These are phyloP conservation scores for Mimosa bimucronata DNA, from an alignment of 306 rosid species.

Conservation along the genomic window DNA sequence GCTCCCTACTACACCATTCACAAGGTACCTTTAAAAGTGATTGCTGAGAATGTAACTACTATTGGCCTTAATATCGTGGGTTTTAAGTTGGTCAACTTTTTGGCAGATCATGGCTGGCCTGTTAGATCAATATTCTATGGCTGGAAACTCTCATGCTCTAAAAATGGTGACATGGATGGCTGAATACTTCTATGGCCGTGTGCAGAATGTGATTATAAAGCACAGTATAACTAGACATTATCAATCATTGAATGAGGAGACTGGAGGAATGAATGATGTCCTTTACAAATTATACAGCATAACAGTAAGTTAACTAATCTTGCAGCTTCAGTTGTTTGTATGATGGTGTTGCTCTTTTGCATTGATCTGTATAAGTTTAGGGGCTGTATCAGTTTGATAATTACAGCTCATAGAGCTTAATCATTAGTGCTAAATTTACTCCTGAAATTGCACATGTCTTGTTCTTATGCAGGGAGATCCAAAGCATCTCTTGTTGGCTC, in stretches of 20 bases:
- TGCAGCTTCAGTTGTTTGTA: slow-evolving; percentile 24
- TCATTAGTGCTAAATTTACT: slow-evolving; percentile 23
- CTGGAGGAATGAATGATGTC: slow-evolving; percentile 99
- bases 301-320: slow-evolving; percentile 57
- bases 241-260: slow-evolving; percentile 70
- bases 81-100: slow-evolving; percentile 24
- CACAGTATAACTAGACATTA: slow-evolving; percentile 66
- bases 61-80: slow-evolving; percentile 22
- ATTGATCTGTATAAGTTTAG: not conserved
- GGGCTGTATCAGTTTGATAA: not conserved
- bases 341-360: not conserved
- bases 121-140: slow-evolving; percentile 76
- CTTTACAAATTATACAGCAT: slow-evolving; percentile 73
- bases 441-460: slow-evolving; percentile 6
- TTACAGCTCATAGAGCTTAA: not conserved
- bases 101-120: slow-evolving; percentile 85
- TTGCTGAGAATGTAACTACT: not conserved
- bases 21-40: slow-evolving; percentile 53
- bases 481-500: slow-evolving; percentile 69
- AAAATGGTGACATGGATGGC: slow-evolving; percentile 80
- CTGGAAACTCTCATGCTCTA: slow-evolving; percentile 65
- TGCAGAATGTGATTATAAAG: slow-evolving; percentile 63
- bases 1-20: slow-evolving; percentile 86
- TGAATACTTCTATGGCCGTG: slow-evolving; percentile 86
- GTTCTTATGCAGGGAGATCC: slow-evolving; percentile 50